Percentiles rank a stretch among this genome's conserved stretches.
These are phyloP conservation scores for Neophaeococcomyces aloes DNA, from an alignment of 2,329 filamentous ascomycete species.

Conservation along the genomic window DNA sequence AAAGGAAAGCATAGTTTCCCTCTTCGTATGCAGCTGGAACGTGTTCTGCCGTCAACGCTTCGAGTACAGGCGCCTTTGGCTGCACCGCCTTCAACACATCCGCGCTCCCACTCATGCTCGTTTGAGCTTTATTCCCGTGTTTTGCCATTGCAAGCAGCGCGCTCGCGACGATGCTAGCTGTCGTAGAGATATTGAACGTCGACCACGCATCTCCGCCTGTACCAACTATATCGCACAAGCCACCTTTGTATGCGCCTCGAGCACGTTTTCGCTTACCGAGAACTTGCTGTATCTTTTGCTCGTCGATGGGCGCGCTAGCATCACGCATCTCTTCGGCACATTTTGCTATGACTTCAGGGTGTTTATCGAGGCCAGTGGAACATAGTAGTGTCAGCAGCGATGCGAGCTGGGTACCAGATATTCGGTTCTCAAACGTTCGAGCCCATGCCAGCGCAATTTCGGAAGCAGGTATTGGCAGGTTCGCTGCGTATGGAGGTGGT, in stretches of 20 bases:
- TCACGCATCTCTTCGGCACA: slow-evolving; percentile 75
- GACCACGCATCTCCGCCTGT: slow-evolving; percentile 94
- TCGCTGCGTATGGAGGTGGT: slow-evolving; percentile 24
- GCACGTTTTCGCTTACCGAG: slow-evolving; percentile 44
- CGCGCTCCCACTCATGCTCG: slow-evolving; percentile 88
- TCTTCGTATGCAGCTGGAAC: slow-evolving; percentile 62
- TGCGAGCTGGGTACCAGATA: slow-evolving; percentile 80
- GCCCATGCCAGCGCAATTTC: slow-evolving; percentile 87
- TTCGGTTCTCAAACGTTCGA: slow-evolving; percentile 78
- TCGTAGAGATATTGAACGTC: slow-evolving; percentile 97
- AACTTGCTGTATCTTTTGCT: slow-evolving; percentile 48
- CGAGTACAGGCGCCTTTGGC: slow-evolving; percentile 62
- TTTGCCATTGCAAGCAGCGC: slow-evolving; percentile 78
- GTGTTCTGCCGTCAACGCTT: slow-evolving; percentile 60
- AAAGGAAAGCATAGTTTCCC: slow-evolving; percentile 90
- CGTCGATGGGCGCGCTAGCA: slow-evolving; percentile 64
- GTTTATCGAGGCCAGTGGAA: slow-evolving; percentile 76
- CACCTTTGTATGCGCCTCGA: slow-evolving; percentile 69
- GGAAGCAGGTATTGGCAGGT: slow-evolving; percentile 48
- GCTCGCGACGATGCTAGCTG: slow-evolving; percentile 82
- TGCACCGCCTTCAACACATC: slow-evolving; percentile 72
- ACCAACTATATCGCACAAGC: slow-evolving; percentile 89
- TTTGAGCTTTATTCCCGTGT: slow-evolving; percentile 91
- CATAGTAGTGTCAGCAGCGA: slow-evolving; percentile 83
- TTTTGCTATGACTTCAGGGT: slow-evolving; percentile 74